Evolutionary conservation across 805 yeast species (phyloP), one percentile per base, ranked within the genome.

Genomic region (Suhomyces prunicola): DNA sequence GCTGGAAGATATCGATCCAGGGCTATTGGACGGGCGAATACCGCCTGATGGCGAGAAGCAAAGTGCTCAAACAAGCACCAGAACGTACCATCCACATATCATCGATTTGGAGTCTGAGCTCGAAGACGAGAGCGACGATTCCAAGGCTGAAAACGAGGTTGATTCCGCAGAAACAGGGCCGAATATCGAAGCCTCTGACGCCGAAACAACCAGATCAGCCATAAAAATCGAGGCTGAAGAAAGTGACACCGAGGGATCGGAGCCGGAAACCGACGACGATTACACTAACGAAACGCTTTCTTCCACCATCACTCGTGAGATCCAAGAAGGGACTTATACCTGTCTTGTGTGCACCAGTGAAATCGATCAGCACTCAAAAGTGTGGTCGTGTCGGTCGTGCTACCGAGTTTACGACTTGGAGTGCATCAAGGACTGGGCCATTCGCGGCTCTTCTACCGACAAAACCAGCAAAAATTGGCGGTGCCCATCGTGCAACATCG

Each of bases 281-380:
- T 54, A 54, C 22, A 57, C 62, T 13, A 65, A 66, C 46, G 71
- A 71, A 33, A 61, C 73, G 6, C 61, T 73, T 17, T 62, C 77
- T 9, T 59, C 73, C 24, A 67, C 77, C n/a, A 83, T 86, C 44
- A 61, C 77, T 44, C 71, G 70, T 29, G 94, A 88, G 59, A 81
- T 88, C 46, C 77, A 75, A 44, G 78, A 81, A 10, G 92, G 89
- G n/a, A 77, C 79, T 1, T 92, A 93, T 63, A 79, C 83, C 1
- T 93, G 99, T 70, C 76, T 93, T 66, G 90, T 93, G 10, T 93
- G 99, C 69, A 88, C 96, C 0, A 85, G 88, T 36, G 93, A 90
- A 57, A 79, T 93, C 54, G 89, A 85, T 49, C 76, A 81, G 4
- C 70, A 74, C 10, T 84, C 91, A 22, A 71, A 77, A 46, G 76